Conservation (phyloP, 345 rosid genomes). For the Luvunga scandens region DNA sequence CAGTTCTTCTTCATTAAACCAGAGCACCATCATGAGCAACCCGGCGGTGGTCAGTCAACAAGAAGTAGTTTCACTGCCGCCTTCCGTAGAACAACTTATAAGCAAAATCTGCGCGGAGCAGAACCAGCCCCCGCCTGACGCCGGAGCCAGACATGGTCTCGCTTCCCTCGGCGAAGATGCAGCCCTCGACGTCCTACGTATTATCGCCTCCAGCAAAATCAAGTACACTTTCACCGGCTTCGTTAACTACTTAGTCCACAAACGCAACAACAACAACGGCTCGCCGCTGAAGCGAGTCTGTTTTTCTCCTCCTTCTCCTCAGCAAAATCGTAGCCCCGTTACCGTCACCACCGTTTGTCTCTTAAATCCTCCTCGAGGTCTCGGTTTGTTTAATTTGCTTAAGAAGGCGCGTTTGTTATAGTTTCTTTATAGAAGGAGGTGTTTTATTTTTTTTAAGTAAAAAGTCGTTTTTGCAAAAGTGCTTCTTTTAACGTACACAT, state of each 20-base stretch:
- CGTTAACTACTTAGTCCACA: neutral
- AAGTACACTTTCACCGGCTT: slow-evolving; percentile 17
- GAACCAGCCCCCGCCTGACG: slow-evolving; percentile 20
- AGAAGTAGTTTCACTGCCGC: slow-evolving; percentile 22
- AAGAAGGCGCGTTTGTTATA: neutral
- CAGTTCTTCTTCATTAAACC: neutral
- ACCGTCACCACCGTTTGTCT: neutral
- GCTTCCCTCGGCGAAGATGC: slow-evolving; percentile 29
- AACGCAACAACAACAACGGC: neutral
- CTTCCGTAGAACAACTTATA: slow-evolving; percentile 36
- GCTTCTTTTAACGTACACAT: neutral
- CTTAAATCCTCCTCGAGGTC: neutral
- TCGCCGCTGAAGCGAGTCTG: slow-evolving; percentile 1
- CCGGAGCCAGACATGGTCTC: slow-evolving; percentile 28
- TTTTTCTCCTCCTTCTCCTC: neutral
- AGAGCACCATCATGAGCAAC: neutral
- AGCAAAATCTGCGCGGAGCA: slow-evolving; percentile 34
- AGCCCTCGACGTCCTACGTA: slow-evolving; percentile 29
- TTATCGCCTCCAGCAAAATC: neutral
- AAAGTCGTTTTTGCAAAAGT: neutral
- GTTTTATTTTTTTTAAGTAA: neutral
- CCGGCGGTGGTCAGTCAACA: neutral
- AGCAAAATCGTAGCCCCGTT: neutral
- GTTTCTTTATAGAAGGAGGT: neutral
- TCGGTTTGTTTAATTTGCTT: neutral